These are phyloP conservation scores for Talaromyces adpressus DNA, from an alignment of 495 filamentous ascomycete genomes.

Conservation along the genomic window DNA sequence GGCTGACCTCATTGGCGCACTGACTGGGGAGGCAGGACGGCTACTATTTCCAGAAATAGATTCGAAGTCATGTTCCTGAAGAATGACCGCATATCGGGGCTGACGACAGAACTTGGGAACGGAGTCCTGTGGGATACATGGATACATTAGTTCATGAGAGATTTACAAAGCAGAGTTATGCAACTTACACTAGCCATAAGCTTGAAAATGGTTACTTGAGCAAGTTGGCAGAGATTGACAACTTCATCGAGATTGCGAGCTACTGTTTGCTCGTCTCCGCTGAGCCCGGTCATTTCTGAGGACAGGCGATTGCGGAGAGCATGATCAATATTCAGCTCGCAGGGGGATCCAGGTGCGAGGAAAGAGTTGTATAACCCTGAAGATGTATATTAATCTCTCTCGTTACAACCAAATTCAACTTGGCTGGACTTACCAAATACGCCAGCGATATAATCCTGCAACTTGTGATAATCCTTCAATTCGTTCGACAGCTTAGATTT, in stretches of 20 bases:
- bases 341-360: constrained; percentile 78
- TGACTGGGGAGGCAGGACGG: background rate
- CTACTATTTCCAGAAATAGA: background rate
- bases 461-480: constrained; percentile 55
- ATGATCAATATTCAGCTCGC: constrained; percentile 87
- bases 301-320: constrained; percentile 76
- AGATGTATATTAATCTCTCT: background rate
- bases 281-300: constrained; percentile 78
- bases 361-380: constrained; percentile 78
- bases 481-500: constrained; percentile 34
- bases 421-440: constrained; percentile 59
- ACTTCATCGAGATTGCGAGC: constrained; percentile 74
- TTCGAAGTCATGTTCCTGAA: constrained; percentile 31
- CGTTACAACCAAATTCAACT: constrained; percentile 4
- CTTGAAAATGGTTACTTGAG: constrained; percentile 80
- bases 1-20: background rate
- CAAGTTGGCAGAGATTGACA: constrained; percentile 71
- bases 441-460: constrained; percentile 78
- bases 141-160: constrained; percentile 5
- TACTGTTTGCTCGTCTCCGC: constrained; percentile 69
- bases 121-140: constrained; percentile 50
- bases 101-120: constrained; percentile 75
- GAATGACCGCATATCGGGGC: constrained; percentile 51
- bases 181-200: constrained; percentile 81
- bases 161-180: background rate